Percentiles rank a stretch among this genome's conserved stretches.
Evolutionary conservation across 179 eudicot genomes (phyloP).

Genomic region (Silene coronaria): DNA sequence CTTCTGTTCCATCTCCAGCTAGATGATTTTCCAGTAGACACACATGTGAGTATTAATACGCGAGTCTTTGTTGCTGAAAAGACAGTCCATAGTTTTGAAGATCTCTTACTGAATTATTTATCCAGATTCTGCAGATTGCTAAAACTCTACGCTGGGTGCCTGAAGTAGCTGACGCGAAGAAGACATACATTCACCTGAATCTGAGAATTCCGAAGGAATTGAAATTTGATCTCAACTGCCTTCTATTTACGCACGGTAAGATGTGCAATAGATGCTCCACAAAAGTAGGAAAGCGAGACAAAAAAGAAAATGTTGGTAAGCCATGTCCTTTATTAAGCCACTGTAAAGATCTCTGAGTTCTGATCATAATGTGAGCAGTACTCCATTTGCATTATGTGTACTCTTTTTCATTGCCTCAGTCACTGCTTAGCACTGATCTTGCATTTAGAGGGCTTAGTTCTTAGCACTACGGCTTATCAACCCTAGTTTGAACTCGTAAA

Average conservation of each 20-base stretch:
- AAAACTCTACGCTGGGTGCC: constrained; percentile 76
- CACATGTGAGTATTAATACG: constrained; percentile 50
- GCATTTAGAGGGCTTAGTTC: too few species aligned
- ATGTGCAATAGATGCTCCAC: constrained; percentile 53
- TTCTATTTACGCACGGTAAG: constrained; percentile 79
- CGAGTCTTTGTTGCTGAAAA: constrained; percentile 1
- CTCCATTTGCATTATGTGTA: neutral
- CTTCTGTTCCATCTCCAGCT: constrained; percentile 73
- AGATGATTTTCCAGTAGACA: constrained; percentile 90
- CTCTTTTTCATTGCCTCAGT: neutral
- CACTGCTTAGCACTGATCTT: neutral
- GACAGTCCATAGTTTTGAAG: neutral
- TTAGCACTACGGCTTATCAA: too few species aligned
- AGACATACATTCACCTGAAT: constrained; percentile 75
- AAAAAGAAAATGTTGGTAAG: constrained; percentile 31
- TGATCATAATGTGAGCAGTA: constrained; percentile 11
- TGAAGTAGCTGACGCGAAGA: constrained; percentile 60
- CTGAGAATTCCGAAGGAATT: constrained; percentile 60
- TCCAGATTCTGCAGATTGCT: constrained; percentile 76
- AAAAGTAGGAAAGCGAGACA: constrained; percentile 36
- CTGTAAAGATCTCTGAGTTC: constrained; percentile 27
- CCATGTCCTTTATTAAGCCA: constrained; percentile 55
- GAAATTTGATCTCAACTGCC: constrained; percentile 82
- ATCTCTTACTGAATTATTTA: constrained; percentile 15
- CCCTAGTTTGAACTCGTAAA: too few species aligned